These are phyloP conservation scores for Lactarius psammicola DNA, from an alignment of 768 basidiomycete genomes.

Conservation along the genomic window DNA sequence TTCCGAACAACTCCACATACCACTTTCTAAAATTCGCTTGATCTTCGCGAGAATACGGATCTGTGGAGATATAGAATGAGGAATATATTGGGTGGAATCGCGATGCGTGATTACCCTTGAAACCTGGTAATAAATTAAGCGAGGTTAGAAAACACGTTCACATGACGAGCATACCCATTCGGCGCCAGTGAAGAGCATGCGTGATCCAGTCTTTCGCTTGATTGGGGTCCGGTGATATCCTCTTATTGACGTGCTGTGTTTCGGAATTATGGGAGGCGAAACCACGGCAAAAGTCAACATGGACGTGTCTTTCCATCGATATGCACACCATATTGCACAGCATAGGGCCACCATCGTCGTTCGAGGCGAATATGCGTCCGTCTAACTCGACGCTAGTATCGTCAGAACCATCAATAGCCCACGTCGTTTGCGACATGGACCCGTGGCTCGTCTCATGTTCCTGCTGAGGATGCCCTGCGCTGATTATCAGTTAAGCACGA, in stretches of 20 bases:
- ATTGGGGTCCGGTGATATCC: slow-evolving; percentile 46
- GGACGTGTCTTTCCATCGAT: slow-evolving; percentile 53
- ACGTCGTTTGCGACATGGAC: slow-evolving; percentile 56
- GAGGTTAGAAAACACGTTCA: neutral
- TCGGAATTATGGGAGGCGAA: slow-evolving; percentile 44
- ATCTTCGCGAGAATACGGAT: slow-evolving; percentile 60
- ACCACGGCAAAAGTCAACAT: slow-evolving; percentile 55
- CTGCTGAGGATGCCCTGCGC: slow-evolving; percentile 52
- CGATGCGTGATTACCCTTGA: slow-evolving; percentile 42
- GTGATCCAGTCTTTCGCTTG: slow-evolving; percentile 52
- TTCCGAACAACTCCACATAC: slow-evolving; percentile 42
- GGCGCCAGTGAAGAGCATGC: slow-evolving; percentile 49
- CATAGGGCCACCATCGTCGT: no score
- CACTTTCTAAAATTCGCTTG: slow-evolving; percentile 42
- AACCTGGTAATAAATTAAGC: slow-evolving; percentile 40
- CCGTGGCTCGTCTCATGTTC: slow-evolving; percentile 64
- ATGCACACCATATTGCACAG: slow-evolving; percentile 57
- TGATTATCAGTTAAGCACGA: neutral
- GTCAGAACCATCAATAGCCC: slow-evolving; percentile 55
- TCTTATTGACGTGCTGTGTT: slow-evolving; percentile 44
- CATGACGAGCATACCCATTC: slow-evolving; percentile 43
- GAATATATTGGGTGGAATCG: neutral
- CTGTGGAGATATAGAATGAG: slow-evolving; percentile 33
- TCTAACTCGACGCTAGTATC: slow-evolving; percentile 50
- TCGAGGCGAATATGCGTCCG: slow-evolving; percentile 51